Base-by-base conservation (phyloP, 257 asterid genomes). In the Rubia yunnanensis region DNA sequence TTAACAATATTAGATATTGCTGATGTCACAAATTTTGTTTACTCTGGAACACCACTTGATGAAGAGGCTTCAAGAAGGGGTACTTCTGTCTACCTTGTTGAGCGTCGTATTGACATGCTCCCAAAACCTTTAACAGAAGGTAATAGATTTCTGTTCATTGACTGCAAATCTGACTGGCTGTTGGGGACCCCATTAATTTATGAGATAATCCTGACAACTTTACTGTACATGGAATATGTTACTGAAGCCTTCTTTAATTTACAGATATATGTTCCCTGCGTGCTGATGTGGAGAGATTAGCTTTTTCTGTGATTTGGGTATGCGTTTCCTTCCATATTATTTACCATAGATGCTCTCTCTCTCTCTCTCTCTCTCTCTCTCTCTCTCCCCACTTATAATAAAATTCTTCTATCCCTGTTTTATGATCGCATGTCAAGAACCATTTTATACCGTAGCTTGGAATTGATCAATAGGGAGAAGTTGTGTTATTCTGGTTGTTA, bases 101-200 rank as follows among this genome's bases (percentile, higher is more conserved):
- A 90, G 86, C 85, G 86, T 66, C 94, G 99, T 69, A 94, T 94
- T 64, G 99, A 94, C 85, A 94, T 94, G 99, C 97, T 94, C 69
- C 99, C 99, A 2, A 90, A 94, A 77, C 99, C 99, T 68, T 83
- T 94, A 49, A 94, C 99, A 31, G 99, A 94, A 94, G 99, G 99
- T 94, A 69, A 64, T 30, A n/a, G 0, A 56, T 22, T 64, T 13
- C 55, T n/a, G 49, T 62, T 13, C 41, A n/a, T 24, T 23, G 38
- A 41, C 31, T 46, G 11, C 18, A 24, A 30, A 32, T 48, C 38
- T 34, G 20, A 2, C 11, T 56, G 23, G 11, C 9, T 39, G 60
- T 32, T 20, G 14, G 26, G n/a, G 4, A 11, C 13, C 2, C 23
- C 48, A 10, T 65, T 22, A 11, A 27, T 23, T 36, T 56, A 5